Percentiles rank a stretch among this genome's conserved stretches.
Evolutionary conservation across 345 rosid species (phyloP).

Genomic region (Chamaenerion angustifolium): DNA sequence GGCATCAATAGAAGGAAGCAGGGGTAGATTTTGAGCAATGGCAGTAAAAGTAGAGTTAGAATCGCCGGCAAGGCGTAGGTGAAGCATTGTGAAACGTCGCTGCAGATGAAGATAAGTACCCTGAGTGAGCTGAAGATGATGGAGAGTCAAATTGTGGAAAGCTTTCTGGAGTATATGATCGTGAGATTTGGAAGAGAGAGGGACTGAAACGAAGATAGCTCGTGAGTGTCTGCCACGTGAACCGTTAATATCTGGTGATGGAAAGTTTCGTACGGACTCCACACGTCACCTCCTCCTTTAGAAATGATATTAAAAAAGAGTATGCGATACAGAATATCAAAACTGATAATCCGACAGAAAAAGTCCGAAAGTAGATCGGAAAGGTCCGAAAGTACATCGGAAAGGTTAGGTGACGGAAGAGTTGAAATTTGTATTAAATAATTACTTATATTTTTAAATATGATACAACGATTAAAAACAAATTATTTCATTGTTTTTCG

Average conservation of each 20-base stretch:
- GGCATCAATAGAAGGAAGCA: slow-evolving; percentile 7
- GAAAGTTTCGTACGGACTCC: not conserved
- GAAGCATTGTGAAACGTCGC: slow-evolving; percentile 2
- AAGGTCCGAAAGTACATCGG: too few species aligned
- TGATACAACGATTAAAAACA: too few species aligned
- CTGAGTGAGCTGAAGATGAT: not conserved
- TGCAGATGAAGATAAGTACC: slow-evolving; percentile 5
- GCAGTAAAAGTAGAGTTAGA: slow-evolving; percentile 9
- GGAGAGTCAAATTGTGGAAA: too few species aligned
- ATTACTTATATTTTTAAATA: too few species aligned
- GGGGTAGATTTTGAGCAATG: slow-evolving; percentile 1
- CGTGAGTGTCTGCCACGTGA: slow-evolving; percentile 44
- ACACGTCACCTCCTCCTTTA: too few species aligned
- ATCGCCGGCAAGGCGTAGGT: slow-evolving; percentile 5
- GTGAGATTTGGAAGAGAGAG: slow-evolving; percentile 3
- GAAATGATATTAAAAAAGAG: too few species aligned
- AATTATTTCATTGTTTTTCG: too few species aligned
- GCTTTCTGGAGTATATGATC: slow-evolving; percentile 1
- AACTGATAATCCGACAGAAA: too few species aligned
- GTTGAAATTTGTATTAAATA: too few species aligned
- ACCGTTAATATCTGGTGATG: slow-evolving; percentile 14
- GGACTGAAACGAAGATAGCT: not conserved
- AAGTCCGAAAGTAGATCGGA: too few species aligned
- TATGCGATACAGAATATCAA: too few species aligned
- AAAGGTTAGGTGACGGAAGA: too few species aligned